Evolutionary conservation across 495 filamentous ascomycete genomes (phyloP), one percentile per base, ranked within the genome.

Genomic region (Xylaria intraflava): DNA sequence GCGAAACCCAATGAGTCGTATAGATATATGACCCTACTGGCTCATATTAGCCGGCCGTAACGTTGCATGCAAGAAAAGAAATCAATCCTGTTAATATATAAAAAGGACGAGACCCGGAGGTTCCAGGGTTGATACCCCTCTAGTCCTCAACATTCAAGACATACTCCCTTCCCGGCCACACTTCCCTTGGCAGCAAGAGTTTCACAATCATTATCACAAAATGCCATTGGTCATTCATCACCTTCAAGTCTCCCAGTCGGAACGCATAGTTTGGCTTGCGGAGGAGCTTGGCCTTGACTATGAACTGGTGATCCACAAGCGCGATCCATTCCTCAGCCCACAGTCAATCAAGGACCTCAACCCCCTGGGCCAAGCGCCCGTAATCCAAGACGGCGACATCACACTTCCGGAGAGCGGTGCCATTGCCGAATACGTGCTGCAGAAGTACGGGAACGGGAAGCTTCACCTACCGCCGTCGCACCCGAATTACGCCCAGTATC

Each of bases 231-330:
- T 71, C n/a, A 65, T 84, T 53, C 79, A 84, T 62, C 81, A 86
- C 63, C 71, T 83, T 42, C 65, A 70, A 36, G 59, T 71, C 51
- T 77, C 75, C 33, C 79, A 83, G 69, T 81, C 78, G 39, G 82
- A 85, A 58, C 81, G 81, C 57, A 70, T 84, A 24, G 56, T 78
- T 62, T 85, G 76, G 76, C 78, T 85, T 55, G 79, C 76, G 61
- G 81, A 86, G 65, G 82, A 86, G 61, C 79, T 85, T 29, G 58
- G 56, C 42, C 62, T 86, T 40, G 56, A 69, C 6, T 84, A 84
- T 65, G 58, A 70, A 8, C 67, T 79, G 35, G 75, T 74, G 29
- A 61, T 66, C 35, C 77, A 84, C 69, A 56, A 72, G 12, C 73
- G 81, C 43, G 62, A 65, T 19, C 80, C 78, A 3, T 30, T 80